A percentile compares a stretch with the other conserved stretches of the same genome.
phyloP scores from a whole-genome alignment of 345 rosid species.

The Rhodamnia rubescens region DNA sequence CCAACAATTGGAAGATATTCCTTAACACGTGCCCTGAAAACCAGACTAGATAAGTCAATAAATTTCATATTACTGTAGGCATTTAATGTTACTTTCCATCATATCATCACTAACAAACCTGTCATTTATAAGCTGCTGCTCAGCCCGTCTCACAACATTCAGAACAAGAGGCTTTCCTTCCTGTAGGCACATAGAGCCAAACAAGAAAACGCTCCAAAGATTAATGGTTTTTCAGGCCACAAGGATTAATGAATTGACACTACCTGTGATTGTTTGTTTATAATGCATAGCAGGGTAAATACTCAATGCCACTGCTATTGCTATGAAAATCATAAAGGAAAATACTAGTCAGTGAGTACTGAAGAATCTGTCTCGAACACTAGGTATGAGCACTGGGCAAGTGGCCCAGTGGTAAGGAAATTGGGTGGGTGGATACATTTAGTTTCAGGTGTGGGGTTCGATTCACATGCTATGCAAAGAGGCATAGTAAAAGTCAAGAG shows the following conservation, averaged over 20 bases:
- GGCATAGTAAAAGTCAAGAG: not conserved
- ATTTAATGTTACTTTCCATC: not conserved
- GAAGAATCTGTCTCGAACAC: not conserved
- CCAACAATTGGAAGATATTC: slow-evolving; percentile 89
- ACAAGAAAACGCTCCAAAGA: not conserved
- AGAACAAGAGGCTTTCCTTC: slow-evolving; percentile 79
- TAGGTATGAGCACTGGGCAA: not conserved
- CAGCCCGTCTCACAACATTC: slow-evolving; percentile 68
- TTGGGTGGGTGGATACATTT: not conserved
- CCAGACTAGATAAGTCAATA: not conserved
- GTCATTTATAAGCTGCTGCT: slow-evolving; percentile 63
- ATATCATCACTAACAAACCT: slow-evolving; percentile 15
- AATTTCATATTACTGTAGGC: not conserved
- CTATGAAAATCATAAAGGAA: not conserved
- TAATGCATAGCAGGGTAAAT: not conserved
- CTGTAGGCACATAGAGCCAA: slow-evolving; percentile 12
- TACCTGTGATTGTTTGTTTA: not conserved
- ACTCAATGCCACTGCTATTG: not conserved
- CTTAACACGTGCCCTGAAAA: slow-evolving; percentile 49
- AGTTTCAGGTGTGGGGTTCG: not conserved
- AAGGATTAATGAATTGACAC: not conserved
- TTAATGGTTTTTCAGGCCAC: not conserved
- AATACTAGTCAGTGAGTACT: not conserved
- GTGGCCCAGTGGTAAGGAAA: not conserved
- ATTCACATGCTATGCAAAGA: not conserved